Base-by-base conservation (phyloP, 345 rosid species). In the Brassica rapa region DNA sequence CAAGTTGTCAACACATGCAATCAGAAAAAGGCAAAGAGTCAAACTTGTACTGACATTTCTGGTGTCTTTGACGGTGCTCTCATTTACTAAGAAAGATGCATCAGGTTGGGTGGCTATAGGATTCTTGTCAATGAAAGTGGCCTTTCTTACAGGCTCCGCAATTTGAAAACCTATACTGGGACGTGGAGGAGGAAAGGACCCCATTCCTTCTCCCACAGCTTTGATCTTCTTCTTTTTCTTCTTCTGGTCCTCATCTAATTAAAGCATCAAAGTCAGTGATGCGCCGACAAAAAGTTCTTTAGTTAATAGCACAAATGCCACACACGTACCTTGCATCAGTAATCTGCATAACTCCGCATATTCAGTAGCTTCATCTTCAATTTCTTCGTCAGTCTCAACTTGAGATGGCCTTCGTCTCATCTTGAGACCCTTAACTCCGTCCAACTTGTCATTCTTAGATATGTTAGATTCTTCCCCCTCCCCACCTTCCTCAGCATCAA, bases 321-420 rank as follows among this genome's bases (percentile, higher is more conserved):
- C 57, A 24, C 82, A 25, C 80, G 74, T 93, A 95, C 99, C 98
- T 77, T 95, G 96, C 98, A 95, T 87, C 75, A 95, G 97, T 87
- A 95, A 77, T 84, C 93, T 89, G 84, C 89, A 89, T 35, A 93
- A 82, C 79, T 95, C 97, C 23, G 94, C 94, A 11, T 90, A 96
- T 85, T 94, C 99, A 51, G 96, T 93, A 29, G 91, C 98, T 87
- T 93, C 99, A 84, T 95, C 99, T 84, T 93, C 98, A 78, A 79
- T 86, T 83, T 91, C 96, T 83, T 95, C 99, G 78, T 93, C 90
- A 32, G 92, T 90, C 86, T 89, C 97, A 75, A 87, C 89, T 80
- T 81, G 88, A 35, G 83, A 89, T 55, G 94, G 90, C 33, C 77
- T 87, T 73, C 99, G 86, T 83, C 99, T 86, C 97, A 95, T 93